These are phyloP conservation scores for Solanum stenotomum DNA, from an alignment of 257 asterid genomes.

Conservation along the genomic window DNA sequence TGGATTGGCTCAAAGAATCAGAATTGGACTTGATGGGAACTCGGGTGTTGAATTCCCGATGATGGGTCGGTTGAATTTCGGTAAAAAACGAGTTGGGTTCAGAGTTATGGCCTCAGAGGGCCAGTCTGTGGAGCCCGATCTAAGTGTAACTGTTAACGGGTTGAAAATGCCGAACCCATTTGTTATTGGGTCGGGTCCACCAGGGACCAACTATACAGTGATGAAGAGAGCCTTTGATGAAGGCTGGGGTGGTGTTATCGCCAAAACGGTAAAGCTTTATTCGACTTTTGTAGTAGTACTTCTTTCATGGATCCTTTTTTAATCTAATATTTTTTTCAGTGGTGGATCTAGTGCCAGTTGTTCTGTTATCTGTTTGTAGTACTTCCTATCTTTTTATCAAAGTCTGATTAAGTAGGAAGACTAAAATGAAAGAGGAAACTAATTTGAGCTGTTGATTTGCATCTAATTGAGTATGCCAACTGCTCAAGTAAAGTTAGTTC, in stretches of 20 bases:
- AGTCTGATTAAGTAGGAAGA: background rate
- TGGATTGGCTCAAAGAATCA: constrained; percentile 26
- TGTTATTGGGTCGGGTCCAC: constrained; percentile 98
- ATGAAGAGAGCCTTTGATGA: constrained; percentile 96
- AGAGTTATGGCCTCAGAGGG: constrained; percentile 33
- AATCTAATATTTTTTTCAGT: background rate
- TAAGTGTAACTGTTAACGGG: constrained; percentile 83
- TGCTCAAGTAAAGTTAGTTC: background rate
- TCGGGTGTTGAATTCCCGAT: background rate
- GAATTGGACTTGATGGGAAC: background rate
- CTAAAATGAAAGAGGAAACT: background rate
- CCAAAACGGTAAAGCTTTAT: constrained; percentile 62
- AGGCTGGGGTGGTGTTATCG: constrained; percentile 99
- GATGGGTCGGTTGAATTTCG: background rate
- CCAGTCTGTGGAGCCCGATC: constrained; percentile 62
- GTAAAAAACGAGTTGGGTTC: constrained; percentile 32
- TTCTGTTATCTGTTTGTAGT: background rate
- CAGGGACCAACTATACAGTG: constrained; percentile 88
- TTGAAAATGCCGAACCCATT: constrained; percentile 92
- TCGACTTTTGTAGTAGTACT: background rate
- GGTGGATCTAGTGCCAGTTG: background rate
- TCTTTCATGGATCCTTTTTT: background rate
- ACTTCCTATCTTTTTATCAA: background rate
- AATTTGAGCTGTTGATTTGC: background rate
- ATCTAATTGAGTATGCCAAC: background rate